phyloP scores from a whole-genome alignment of 495 filamentous ascomycete species.

The Recurvomyces mirabilis region DNA sequence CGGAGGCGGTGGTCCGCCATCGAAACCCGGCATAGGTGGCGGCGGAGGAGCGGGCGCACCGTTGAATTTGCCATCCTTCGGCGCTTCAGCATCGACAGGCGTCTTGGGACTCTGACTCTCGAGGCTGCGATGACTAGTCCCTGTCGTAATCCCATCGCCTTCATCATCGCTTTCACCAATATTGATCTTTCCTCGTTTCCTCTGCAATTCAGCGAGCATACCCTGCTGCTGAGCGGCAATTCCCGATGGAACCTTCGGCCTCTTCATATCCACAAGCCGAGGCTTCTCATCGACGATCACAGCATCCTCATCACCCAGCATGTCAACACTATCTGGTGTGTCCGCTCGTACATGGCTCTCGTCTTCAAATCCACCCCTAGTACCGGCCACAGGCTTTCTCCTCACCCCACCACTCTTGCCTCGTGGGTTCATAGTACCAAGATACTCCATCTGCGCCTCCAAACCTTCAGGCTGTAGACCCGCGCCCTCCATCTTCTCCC shows the following conservation, averaged over 20 bases:
- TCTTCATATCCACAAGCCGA: conserved; percentile 38
- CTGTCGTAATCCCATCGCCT: conserved; percentile 63
- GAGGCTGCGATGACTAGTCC: conserved; percentile 63
- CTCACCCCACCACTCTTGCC: conserved; percentile 9
- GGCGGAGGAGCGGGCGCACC: conserved; percentile 38
- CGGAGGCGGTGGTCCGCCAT: conserved; percentile 36
- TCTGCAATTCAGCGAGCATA: conserved; percentile 68
- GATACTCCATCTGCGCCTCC: conserved; percentile 20
- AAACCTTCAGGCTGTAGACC: conserved; percentile 32
- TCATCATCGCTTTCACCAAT: conserved; percentile 63
- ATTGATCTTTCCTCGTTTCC: conserved; percentile 47
- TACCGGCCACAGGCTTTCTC: conserved; percentile 27
- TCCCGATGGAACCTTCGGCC: conserved; percentile 57
- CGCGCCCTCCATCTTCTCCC: conserved; percentile 82
- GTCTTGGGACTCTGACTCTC: conserved; percentile 62
- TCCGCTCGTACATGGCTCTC: too few relatives aligned
- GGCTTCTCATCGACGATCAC: conserved; percentile 35
- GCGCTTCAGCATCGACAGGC: conserved; percentile 45
- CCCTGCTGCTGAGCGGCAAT: conserved; percentile 46
- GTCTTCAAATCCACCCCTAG: conserved; percentile 26
- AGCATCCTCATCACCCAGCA: conserved; percentile 33
- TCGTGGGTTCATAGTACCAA: conserved; percentile 10
- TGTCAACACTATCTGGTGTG: too few relatives aligned
- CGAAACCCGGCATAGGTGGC: conserved; percentile 36
- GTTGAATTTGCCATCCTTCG: conserved; percentile 11